Base-by-base conservation (phyloP, 257 asterid species). In the Solanum infundibuliforme region DNA sequence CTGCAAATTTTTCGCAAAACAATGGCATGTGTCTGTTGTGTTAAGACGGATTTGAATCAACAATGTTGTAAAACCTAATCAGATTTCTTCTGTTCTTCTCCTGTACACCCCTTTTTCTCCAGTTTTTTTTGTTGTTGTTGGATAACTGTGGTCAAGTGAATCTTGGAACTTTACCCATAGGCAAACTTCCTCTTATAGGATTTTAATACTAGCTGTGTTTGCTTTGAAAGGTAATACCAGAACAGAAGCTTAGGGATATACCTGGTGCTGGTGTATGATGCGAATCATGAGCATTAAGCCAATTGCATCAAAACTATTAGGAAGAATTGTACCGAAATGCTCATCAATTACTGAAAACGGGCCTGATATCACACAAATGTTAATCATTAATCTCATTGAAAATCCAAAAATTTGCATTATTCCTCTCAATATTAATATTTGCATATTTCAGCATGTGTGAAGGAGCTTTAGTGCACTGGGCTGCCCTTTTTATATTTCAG, bases 231-330 rank as follows among this genome's bases (percentile, higher is more conserved):
- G 38, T 27, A 79, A 79, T 41, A 79, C 27, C 39, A 43, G 25
- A 43, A 43, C 46, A 73, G 77, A 77, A 77, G 41, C 87, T 27
- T 90, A 87, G 79, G 48, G 75, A 41, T 38, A 91, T 93, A 97
- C 99, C 98, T 94, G 99, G 94, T 96, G 98, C 93, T 29, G 31
- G 31, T 29, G 31, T 29, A 29, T 29, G 31, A 97, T 95, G 85
- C 98, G 98, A 88, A 97, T 97, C 99, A 97, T 95, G 90, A 96
- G 98, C 99, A 97, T 94, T 89, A 96, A 91, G 84, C 99, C 99
- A 91, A 96, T 97, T 4, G 99, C 99, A 86, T 97, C 99, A 90
- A 90, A 96, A 91, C 95, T 95, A 90, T 94, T 97, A 60, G 31
- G 95, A 88, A 97, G 99, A 86, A 96, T 90, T 34, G 95, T 90